These are phyloP conservation scores for Ilex asprella DNA, from an alignment of 257 asterid genomes.

Conservation along the genomic window DNA sequence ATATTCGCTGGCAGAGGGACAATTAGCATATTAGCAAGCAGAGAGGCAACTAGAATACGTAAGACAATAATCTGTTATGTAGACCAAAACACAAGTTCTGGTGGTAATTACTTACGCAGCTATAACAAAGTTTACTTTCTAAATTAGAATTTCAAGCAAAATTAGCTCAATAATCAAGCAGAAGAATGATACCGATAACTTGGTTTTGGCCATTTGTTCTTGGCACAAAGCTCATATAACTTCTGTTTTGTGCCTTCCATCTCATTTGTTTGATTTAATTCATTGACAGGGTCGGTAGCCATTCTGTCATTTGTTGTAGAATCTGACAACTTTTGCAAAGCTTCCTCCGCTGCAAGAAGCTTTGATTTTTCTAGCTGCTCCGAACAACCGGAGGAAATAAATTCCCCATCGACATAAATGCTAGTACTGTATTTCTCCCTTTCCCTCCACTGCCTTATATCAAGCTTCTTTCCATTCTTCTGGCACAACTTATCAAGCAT, in stretches of 20 bases:
- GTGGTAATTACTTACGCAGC: background rate
- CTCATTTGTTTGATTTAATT: constrained; percentile 33
- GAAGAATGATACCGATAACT: constrained; percentile 41
- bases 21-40: background rate
- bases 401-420: constrained; percentile 50
- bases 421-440: constrained; percentile 42
- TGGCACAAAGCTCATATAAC: constrained; percentile 59
- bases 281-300: constrained; percentile 7
- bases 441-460: constrained; percentile 33
- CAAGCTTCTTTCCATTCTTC: constrained; percentile 50
- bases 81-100: background rate
- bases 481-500: constrained; percentile 60
- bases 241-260: constrained; percentile 58
- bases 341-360: constrained; percentile 74
- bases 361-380: constrained; percentile 62
- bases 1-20: background rate
- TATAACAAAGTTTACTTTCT: background rate
- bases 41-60: background rate
- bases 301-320: constrained; percentile 4
- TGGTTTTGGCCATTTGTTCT: constrained; percentile 75
- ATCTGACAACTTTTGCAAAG: constrained; percentile 36
- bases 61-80: background rate
- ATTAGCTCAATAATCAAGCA: background rate
- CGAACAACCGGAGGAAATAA: constrained; percentile 50
- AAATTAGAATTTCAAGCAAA: background rate